These are phyloP conservation scores for Alloascoidea hylecoeti DNA, from an alignment of 805 yeast species.

Conservation along the genomic window DNA sequence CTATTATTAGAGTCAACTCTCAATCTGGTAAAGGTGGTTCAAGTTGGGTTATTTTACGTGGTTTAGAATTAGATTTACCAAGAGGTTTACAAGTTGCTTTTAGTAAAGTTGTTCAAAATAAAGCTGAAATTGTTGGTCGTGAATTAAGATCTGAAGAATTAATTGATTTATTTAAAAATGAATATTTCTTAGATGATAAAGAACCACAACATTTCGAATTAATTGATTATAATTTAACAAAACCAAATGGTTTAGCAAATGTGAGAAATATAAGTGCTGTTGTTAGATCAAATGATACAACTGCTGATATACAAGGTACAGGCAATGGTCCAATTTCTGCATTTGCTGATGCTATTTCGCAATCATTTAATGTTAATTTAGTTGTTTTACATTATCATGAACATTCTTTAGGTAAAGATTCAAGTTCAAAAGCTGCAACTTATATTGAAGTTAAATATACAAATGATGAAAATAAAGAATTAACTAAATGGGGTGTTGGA, in stretches of 20 bases:
- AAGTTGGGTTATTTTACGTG: slow-evolving; percentile 71
- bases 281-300: slow-evolving; percentile 29
- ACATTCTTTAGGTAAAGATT: slow-evolving; percentile 66
- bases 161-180: slow-evolving; percentile 45
- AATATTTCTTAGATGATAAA: slow-evolving; percentile 29
- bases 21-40: slow-evolving; percentile 87
- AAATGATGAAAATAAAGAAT: slow-evolving; percentile 5
- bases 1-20: slow-evolving; percentile 80
- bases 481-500: slow-evolving; percentile 79
- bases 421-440: slow-evolving; percentile 65
- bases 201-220: slow-evolving; percentile 11
- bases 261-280: slow-evolving; percentile 31
- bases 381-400: slow-evolving; percentile 64
- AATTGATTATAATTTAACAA: slow-evolving; percentile 11
- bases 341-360: slow-evolving; percentile 45
- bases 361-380: slow-evolving; percentile 30
- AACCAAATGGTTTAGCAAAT: slow-evolving; percentile 26
- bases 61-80: slow-evolving; percentile 69
- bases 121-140: slow-evolving; percentile 58
- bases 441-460: slow-evolving; percentile 47
- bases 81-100: slow-evolving; percentile 69
- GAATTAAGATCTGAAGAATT: slow-evolving; percentile 57
- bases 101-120: slow-evolving; percentile 53
- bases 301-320: slow-evolving; percentile 30
- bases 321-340: slow-evolving; percentile 85